phyloP scores from a whole-genome alignment of 1,284 basidiomycete genomes.

The Microbotryum lychnidis-dioicae region DNA sequence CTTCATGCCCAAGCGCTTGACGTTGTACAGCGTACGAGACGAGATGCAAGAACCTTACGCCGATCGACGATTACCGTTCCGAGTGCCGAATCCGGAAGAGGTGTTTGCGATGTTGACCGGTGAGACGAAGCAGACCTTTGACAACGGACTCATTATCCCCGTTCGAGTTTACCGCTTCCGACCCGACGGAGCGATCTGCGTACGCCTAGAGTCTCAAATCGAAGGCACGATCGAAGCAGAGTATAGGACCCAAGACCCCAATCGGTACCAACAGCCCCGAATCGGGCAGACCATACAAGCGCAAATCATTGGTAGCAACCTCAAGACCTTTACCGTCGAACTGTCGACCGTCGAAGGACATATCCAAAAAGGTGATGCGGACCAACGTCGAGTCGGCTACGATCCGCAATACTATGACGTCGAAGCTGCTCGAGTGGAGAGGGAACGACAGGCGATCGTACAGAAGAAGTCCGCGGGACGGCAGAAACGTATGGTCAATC shows the following conservation, averaged over 20 bases:
- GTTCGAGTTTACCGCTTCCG: constrained; percentile 58
- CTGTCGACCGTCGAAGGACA: constrained; percentile 44
- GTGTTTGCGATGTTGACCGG: constrained; percentile 92
- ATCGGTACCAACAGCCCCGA: constrained; percentile 43
- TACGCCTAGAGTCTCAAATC: constrained; percentile 83
- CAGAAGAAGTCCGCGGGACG: constrained; percentile 65
- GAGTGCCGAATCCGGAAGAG: constrained; percentile 63
- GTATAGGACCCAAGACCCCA: constrained; percentile 53
- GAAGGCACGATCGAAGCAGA: constrained; percentile 69
- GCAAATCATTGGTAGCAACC: constrained; percentile 65
- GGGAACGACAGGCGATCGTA: constrained; percentile 60
- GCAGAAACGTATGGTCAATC: constrained; percentile 78
- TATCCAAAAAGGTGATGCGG: constrained; percentile 49
- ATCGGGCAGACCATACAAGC: constrained; percentile 68
- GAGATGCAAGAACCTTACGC: constrained; percentile 81
- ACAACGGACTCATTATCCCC: constrained; percentile 73
- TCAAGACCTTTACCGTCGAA: constrained; percentile 59
- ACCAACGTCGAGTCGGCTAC: constrained; percentile 54
- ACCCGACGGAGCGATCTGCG: constrained; percentile 47
- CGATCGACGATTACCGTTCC: constrained; percentile 66
- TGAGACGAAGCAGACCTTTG: constrained; percentile 73
- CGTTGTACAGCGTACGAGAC: constrained; percentile 75
- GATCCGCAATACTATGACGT: constrained; percentile 63
- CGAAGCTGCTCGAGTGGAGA: constrained; percentile 58
- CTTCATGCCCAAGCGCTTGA: constrained; percentile 76